Base-by-base conservation (phyloP, 2,329 filamentous ascomycete genomes). In the Ilyonectria robusta region DNA sequence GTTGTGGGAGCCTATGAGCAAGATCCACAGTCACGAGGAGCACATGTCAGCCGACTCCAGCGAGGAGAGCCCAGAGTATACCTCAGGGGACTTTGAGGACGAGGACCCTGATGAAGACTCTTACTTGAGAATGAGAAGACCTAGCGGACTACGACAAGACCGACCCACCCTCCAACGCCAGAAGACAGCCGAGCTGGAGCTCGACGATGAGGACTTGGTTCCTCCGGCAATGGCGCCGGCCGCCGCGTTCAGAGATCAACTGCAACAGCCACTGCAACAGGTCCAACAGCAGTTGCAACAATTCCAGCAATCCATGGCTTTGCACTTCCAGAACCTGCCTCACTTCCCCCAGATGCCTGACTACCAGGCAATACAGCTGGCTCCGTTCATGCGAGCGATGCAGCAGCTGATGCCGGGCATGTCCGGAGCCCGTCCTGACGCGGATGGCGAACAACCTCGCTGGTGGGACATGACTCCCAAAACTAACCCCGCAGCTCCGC, bases 221-320 rank as follows among this genome's bases (percentile, higher is more conserved):
- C 88, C 89, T 2, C 88, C 90, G 2, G 85, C 87, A 4, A 86
- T 86, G 4, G 88, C 89, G 5, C 88, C 92, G 53, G 88, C 94
- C 75, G 85, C 89, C 55, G 92, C 91, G 15, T 88, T 94, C 81
- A 90, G 91, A 74, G 92, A 94, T 61, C 92, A 95, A 65, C 81
- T 95, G 21, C 86, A 91, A 29, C 87, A 91, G 23, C 93, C 94
- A 75, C 86, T 95, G 54, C 87, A 91, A 19, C 93, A 94, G 75
- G 86, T 95, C 54, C 91, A 95, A 63, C 91, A 94, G 65, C 91
- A 94, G 65, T 86, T 95, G 73, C 93, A 94, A 76, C 91, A 94
- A 77, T 89, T 95, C 74, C 93, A 94, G 76, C 91, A 94, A 77
- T 89, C 86, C 51, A 87, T 94, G 83, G 85, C 88, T 40, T 83